Evolutionary conservation across 2,329 filamentous ascomycete species (phyloP), one percentile per base, ranked within the genome.

Genomic region (Fusarium sp.): DNA sequence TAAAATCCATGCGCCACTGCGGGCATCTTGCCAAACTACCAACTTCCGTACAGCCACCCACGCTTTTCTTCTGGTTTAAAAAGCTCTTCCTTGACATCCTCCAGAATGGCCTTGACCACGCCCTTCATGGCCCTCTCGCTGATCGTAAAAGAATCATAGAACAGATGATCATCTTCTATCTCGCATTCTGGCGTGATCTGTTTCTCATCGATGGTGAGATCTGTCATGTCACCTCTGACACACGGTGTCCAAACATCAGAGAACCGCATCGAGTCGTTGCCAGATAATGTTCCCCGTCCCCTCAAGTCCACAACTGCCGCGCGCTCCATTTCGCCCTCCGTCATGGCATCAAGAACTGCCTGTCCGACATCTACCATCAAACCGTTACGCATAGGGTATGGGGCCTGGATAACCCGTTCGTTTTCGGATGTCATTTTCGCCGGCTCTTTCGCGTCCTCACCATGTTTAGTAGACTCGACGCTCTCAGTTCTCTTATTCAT

Each of bases 141-240:
- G 8, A 88, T 76, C 1, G 80, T 84, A 43, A 87, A 87, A 1
- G 80, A 78, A 50, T 86, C 85, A 75, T 83, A 85, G 74, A 87
- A 89, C 4, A 89, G 77, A 63, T 86, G 84, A 14, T 83, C 78
- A 16, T 83, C 76, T 3, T 83, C 83, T 5, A 75, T 72, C 4
- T 80, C 75, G 71, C 87, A 88, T 27, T 72, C 64, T 20, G 47
- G 46, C 9, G 23, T 25, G 8, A 60, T 43, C 20, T 59, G 56
- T 16, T 66, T 41, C 49, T 58, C 54, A 25, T 73, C 59, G 10
- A 72, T 50, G 2, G 60, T 51, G 14, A 69, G 48, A 40, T 71
- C 68, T 23, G 60, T 55, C 10, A 65, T 72, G 14, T 63, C 54
- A 2, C 37, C 61, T 23, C 75, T 74, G 27, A 82, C 63, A 53